Evolutionary conservation across 2,329 filamentous ascomycete genomes (phyloP).

Genomic region (Exophiala lecanii-corni): DNA sequence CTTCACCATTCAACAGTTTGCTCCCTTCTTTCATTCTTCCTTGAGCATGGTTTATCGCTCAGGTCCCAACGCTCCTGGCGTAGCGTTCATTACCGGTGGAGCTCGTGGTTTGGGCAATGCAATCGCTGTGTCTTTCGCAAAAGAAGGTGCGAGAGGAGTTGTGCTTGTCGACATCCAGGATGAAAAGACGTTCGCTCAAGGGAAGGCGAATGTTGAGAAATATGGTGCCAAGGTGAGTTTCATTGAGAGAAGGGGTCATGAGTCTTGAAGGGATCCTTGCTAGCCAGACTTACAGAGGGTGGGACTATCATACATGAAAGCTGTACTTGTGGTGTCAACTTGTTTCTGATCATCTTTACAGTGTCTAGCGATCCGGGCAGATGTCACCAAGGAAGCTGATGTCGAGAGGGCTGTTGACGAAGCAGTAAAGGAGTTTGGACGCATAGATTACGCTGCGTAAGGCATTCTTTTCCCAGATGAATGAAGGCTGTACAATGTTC

Average conservation of each 20-base stretch:
- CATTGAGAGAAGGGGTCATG: no score
- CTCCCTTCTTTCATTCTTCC: no score
- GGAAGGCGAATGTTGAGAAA: conserved; percentile 14
- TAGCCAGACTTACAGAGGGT: no score
- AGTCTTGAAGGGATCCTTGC: no score
- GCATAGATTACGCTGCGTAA: conserved; percentile 77
- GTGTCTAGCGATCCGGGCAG: conserved; percentile 18
- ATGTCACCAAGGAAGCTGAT: conserved; percentile 20
- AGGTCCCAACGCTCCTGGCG: conserved; percentile 14
- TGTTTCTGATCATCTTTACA: background rate
- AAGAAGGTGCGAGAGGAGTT: conserved; percentile 36
- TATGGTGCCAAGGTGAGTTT: conserved; percentile 13
- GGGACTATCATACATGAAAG: no score
- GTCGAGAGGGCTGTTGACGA: conserved; percentile 16
- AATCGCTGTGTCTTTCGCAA: conserved; percentile 32
- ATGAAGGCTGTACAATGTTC: no score
- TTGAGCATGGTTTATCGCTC: conserved; percentile 15
- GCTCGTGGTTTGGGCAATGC: conserved; percentile 34
- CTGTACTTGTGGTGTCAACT: no score
- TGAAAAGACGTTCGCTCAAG: conserved; percentile 13
- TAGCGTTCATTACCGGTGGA: conserved; percentile 37
- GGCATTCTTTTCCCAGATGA: no score
- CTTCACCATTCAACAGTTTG: no score
- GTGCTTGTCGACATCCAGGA: conserved; percentile 29
- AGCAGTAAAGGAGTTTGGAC: conserved; percentile 21